Conservation (phyloP, 371 early-diverging fungal species). For the Zopfochytrium polystomum region DNA sequence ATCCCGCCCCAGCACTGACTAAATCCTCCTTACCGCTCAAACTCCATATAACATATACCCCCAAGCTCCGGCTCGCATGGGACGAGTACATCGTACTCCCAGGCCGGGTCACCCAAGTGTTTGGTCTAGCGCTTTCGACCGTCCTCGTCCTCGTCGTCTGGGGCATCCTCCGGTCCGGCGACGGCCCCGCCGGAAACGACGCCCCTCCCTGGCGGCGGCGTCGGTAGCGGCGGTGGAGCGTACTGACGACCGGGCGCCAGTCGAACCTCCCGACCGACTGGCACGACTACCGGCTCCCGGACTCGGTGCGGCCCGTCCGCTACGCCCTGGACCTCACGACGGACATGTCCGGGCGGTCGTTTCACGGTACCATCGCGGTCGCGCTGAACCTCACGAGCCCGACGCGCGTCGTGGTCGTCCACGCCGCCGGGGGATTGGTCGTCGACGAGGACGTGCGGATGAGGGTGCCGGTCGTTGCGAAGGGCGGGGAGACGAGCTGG, state of each 20-base stretch:
- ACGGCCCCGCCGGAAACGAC: no score
- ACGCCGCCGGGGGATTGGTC: slow-evolving; percentile 5
- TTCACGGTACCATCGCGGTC: slow-evolving; percentile 24
- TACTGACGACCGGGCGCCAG: slow-evolving; percentile 16
- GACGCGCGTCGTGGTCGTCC: slow-evolving; percentile 25
- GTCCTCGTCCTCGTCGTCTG: slow-evolving; percentile 12
- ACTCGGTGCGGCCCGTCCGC: slow-evolving; percentile 15
- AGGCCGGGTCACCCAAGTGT: not conserved
- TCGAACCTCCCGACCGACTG: slow-evolving; percentile 13
- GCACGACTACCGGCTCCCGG: slow-evolving; percentile 24
- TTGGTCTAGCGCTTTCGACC: slow-evolving; percentile 8
- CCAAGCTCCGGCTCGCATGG: slow-evolving; percentile 11
- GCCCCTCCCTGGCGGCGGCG: no score
- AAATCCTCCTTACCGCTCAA: no score
- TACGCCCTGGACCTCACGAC: slow-evolving; percentile 11
- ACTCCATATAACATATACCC: not conserved
- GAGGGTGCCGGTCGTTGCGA: not conserved
- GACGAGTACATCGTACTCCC: slow-evolving; percentile 10
- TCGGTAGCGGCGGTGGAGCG: not conserved
- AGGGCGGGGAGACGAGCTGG: not conserved
- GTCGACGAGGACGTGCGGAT: not conserved
- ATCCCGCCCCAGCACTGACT: no score
- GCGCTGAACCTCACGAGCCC: slow-evolving; percentile 15
- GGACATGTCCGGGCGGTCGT: slow-evolving; percentile 11
- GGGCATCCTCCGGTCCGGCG: not conserved